Conservation (phyloP, 2,329 filamentous ascomycete species). For the Dryadomyces quercus-mongolicae region DNA sequence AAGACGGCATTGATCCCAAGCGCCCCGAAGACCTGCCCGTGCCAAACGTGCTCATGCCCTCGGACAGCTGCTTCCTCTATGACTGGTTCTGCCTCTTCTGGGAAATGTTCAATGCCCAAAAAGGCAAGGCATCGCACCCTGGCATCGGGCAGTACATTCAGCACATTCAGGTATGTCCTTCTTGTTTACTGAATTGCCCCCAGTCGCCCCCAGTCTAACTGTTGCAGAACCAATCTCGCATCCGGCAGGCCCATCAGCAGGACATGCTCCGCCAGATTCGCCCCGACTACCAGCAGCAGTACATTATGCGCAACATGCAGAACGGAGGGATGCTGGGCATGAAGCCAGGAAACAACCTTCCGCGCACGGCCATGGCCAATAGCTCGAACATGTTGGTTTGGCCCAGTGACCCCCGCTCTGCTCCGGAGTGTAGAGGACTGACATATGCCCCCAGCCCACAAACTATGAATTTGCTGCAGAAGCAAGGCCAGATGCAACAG, state of each 20-base stretch:
- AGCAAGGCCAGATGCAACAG: slow-evolving; percentile 63
- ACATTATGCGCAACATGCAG: slow-evolving; percentile 56
- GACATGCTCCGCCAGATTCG: slow-evolving; percentile 65
- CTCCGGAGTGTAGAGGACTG: too few species aligned
- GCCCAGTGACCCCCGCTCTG: neutral
- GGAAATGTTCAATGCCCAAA: slow-evolving; percentile 84
- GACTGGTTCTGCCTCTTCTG: slow-evolving; percentile 98
- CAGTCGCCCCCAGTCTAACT: too few species aligned
- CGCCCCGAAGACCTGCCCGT: slow-evolving; percentile 69
- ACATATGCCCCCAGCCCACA: slow-evolving; percentile 38
- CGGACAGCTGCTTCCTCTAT: slow-evolving; percentile 74
- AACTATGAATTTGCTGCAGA: slow-evolving; percentile 60
- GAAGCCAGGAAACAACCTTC: slow-evolving; percentile 51
- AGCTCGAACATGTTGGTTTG: slow-evolving; percentile 56
- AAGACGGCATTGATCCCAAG: slow-evolving; percentile 64
- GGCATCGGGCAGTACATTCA: slow-evolving; percentile 64
- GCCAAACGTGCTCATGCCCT: slow-evolving; percentile 53
- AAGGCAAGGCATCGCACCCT: slow-evolving; percentile 50
- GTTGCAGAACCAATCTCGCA: slow-evolving; percentile 54
- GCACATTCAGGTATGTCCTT: slow-evolving; percentile 62
- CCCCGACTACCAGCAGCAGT: slow-evolving; percentile 42
- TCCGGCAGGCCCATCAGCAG: slow-evolving; percentile 66
- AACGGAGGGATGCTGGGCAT: slow-evolving; percentile 47
- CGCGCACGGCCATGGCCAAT: slow-evolving; percentile 67
- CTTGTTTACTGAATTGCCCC: slow-evolving; percentile 3